Percentiles rank a stretch among this genome's conserved stretches.
phyloP scores from a whole-genome alignment of 192 early-diverging fungal genomes.

The Gamsiella multidivaricata region DNA sequence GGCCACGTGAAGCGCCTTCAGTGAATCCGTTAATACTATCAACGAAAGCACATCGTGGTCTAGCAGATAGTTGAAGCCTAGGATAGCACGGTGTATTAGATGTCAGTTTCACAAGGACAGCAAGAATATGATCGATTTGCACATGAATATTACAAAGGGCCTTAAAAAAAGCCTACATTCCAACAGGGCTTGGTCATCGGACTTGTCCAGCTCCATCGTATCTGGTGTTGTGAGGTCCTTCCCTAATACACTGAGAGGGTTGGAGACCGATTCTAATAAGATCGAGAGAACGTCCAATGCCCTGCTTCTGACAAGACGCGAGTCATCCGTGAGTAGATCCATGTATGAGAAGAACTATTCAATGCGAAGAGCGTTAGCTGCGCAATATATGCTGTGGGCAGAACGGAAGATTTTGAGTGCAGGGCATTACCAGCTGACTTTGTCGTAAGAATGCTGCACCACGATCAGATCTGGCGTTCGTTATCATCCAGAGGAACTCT shows the following conservation, averaged over 20 bases:
- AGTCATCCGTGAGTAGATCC: constrained; percentile 45
- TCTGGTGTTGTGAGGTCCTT: not conserved
- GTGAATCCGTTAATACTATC: constrained; percentile 21
- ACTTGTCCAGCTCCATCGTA: constrained; percentile 31
- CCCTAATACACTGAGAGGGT: constrained; percentile 50
- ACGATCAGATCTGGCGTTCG: constrained; percentile 35
- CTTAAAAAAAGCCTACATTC: constrained; percentile 16
- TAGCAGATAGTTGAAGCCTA: constrained; percentile 38
- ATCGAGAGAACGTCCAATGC: constrained; percentile 59
- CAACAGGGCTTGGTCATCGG: constrained; percentile 27
- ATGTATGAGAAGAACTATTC: constrained; percentile 43
- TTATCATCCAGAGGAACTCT: constrained; percentile 60
- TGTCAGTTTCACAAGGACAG: not conserved
- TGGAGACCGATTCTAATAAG: constrained; percentile 50
- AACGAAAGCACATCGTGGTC: constrained; percentile 27
- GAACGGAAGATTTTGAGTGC: no score
- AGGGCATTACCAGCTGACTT: constrained; percentile 53
- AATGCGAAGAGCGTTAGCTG: no score
- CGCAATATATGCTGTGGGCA: no score
- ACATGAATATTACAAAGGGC: not conserved
- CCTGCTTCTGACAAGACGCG: constrained; percentile 54
- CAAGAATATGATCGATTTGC: no score
- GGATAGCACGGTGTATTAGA: not conserved
- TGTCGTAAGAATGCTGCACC: constrained; percentile 52
- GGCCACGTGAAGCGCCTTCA: constrained; percentile 48